Evolutionary conservation across 495 filamentous ascomycete species (phyloP).

Genomic region (Penicillium maclennaniae): DNA sequence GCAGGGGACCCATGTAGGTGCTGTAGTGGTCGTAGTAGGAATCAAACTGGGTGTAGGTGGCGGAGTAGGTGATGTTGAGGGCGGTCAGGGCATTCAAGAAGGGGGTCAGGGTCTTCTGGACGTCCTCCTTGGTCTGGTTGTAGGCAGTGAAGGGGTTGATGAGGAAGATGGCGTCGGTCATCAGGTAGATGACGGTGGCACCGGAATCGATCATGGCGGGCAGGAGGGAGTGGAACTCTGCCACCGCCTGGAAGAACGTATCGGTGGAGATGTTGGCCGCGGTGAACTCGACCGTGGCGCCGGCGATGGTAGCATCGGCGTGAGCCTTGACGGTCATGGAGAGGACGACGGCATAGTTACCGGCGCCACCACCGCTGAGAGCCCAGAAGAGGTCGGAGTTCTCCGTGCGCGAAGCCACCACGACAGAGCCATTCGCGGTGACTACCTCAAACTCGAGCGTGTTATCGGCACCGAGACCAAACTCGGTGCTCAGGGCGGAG

Average conservation of each 20-base stretch:
- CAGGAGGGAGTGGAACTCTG: conserved; percentile 41
- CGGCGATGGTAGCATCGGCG: conserved; percentile 33
- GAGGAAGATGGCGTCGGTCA: conserved; percentile 42
- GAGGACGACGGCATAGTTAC: conserved; percentile 59
- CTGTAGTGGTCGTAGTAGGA: conserved; percentile 50
- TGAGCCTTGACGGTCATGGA: conserved; percentile 48
- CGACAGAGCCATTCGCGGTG: conserved; percentile 47
- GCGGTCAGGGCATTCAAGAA: conserved; percentile 27
- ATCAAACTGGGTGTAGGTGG: conserved; percentile 27
- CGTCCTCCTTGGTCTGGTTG: conserved; percentile 27
- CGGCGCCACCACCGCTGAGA: conserved; percentile 61
- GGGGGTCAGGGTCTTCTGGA: conserved; percentile 28
- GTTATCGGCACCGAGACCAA: conserved; percentile 62
- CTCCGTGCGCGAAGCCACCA: conserved; percentile 49
- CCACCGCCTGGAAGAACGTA: conserved; percentile 42
- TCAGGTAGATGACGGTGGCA: conserved; percentile 44
- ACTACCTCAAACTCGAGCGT: conserved; percentile 62
- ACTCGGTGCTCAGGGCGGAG: conserved; percentile 46
- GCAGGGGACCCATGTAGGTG: conserved; percentile 35
- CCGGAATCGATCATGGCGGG: conserved; percentile 50
- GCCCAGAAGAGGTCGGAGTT: conserved; percentile 67
- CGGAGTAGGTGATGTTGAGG: conserved; percentile 26
- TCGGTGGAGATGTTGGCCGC: conserved; percentile 28
- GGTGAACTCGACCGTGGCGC: conserved; percentile 30
- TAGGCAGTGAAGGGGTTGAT: conserved; percentile 42